Percentiles rank a stretch among this genome's conserved stretches.
phyloP scores from a whole-genome alignment of 2,329 filamentous ascomycete genomes.

The Geoglossum cookeanum region DNA sequence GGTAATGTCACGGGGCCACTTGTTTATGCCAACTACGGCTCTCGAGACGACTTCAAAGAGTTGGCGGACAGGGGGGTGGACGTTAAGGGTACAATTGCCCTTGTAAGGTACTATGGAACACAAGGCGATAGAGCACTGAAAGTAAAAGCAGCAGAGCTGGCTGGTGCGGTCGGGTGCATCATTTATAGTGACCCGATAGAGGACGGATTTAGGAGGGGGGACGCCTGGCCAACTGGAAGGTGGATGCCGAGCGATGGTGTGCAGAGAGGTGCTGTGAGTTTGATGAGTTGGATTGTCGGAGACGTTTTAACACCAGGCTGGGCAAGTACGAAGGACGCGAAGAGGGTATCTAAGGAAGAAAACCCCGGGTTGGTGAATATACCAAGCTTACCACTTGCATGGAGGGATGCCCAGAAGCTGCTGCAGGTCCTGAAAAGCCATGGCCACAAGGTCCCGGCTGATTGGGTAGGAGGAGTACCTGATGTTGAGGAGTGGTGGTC shows the following conservation, averaged over 20 bases:
- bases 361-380: constrained; percentile 60
- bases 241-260: constrained; percentile 70
- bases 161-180: constrained; percentile 70
- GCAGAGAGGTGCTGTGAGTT: constrained; percentile 60
- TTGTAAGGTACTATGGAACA: constrained; percentile 64
- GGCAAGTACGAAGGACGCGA: constrained; percentile 47
- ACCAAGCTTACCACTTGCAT: constrained; percentile 75
- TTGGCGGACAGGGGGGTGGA: constrained; percentile 54
- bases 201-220: constrained; percentile 58
- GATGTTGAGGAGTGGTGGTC: constrained; percentile 69
- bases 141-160: constrained; percentile 73
- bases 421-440: constrained; percentile 57
- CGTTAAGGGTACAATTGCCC: constrained; percentile 59
- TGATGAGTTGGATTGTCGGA: constrained; percentile 68
- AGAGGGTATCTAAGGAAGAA: constrained; percentile 49
- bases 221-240: constrained; percentile 54
- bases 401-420: constrained; percentile 69
- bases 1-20: constrained; percentile 74
- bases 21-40: constrained; percentile 85
- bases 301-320: constrained; percentile 86
- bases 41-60: constrained; percentile 59
- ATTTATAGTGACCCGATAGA: constrained; percentile 84
- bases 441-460: constrained; percentile 46
- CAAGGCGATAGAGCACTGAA: constrained; percentile 60
- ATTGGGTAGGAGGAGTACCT: constrained; percentile 62